A percentile compares a stretch with the other conserved stretches of the same genome.
Conservation (phyloP, 768 basidiomycete genomes). For the Ramaria rubella region DNA sequence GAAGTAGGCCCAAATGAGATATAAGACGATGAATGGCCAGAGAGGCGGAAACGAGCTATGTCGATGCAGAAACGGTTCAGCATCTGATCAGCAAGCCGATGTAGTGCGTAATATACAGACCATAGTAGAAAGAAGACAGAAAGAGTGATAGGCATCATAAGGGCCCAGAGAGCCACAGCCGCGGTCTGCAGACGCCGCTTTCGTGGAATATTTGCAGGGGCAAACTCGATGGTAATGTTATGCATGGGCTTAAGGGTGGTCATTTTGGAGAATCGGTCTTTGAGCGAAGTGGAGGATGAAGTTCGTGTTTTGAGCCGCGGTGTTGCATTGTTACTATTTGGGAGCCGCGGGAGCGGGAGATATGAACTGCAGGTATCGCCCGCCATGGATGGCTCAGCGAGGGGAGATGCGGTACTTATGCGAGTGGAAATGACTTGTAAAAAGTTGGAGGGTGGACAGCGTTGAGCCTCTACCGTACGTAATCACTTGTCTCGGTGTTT, state of each 20-base stretch:
- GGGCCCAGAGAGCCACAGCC: conserved; percentile 82
- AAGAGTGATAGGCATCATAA: conserved; percentile 62
- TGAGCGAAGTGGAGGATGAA: no score
- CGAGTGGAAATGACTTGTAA: no score
- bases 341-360: no score
- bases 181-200: conserved; percentile 85
- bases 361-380: no score
- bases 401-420: no score
- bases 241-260: conserved; percentile 1
- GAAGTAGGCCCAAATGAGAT: conserved; percentile 71
- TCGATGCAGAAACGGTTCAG: background rate
- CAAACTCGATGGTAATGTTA: conserved; percentile 42
- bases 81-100: background rate
- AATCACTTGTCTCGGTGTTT: no score
- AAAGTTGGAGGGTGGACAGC: no score
- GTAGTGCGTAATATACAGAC: conserved; percentile 40
- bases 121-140: conserved; percentile 73
- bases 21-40: conserved; percentile 79
- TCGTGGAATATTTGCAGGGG: conserved; percentile 78
- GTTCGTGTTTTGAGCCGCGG: no score
- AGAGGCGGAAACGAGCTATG: conserved; percentile 77
- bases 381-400: no score
- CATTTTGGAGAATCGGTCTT: no score
- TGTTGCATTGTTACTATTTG: no score
- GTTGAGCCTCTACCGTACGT: no score